Evolutionary conservation across 108 stramenopile genomes (phyloP), one percentile per base, ranked within the genome.

Genomic region (Epipyxis sp.): DNA sequence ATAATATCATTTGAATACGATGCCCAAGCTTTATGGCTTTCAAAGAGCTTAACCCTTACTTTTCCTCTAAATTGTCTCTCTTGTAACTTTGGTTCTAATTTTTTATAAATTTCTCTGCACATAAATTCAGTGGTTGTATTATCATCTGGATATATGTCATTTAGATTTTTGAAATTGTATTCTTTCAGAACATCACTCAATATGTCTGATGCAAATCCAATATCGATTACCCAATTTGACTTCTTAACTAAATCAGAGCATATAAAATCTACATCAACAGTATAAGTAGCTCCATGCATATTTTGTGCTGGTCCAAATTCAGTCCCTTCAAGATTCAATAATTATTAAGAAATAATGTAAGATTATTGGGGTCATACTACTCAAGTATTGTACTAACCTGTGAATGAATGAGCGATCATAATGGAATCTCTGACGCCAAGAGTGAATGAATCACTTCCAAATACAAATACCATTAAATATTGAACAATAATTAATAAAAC

Each of bases 41-140:
- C 94, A 50, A 13, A 95, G 62, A 95, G 79, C 45, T 94, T 92
- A 58, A 95, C 92, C 69, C 92, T 87, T 40, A 95, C 82, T 59
- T 79, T 79, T 29, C 94, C 94, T 39, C 86, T 42, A 76, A 95
- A 95, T 10, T 79, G 69, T 6, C 61, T 46, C 67, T 78, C 86
- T 43, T 87, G 82, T 77, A 59, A 59, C 69, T 80, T 68, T 0
- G 76, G 41, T n/a, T 42, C 6, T 25, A 34, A 71, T n/a, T 39
- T 10, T 13, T n/a, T 3, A 69, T 67, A 65, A 42, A 35, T 78
- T 37, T 82, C 89, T 59, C 79, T 85, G 77, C 91, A 89, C 93
- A 95, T 93, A 80, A 94, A 95, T 82, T 95, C 94, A 1, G 94
- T 94, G 25, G 94, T 94, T 1, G 94, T 95, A 88, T 94, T 90